Conservation (phyloP, 2,329 filamentous ascomycete species). For the Aurifilum marmelostoma region DNA sequence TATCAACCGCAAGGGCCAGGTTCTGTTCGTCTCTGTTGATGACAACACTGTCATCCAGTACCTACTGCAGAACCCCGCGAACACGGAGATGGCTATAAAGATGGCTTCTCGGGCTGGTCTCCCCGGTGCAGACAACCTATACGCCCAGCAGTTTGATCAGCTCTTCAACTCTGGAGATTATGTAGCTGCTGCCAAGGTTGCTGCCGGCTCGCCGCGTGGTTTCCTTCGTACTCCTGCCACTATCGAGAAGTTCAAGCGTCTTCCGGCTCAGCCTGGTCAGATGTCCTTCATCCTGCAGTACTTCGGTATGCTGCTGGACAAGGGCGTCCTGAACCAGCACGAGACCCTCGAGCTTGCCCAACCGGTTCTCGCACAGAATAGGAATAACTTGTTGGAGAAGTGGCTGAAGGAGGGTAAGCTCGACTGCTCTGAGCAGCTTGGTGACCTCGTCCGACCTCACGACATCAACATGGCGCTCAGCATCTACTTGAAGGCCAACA, state of each 20-base stretch:
- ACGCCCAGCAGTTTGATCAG: conserved; percentile 90
- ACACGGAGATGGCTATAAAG: conserved; percentile 91
- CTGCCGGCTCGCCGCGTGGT: conserved; percentile 92
- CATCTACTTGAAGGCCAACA: conserved; percentile 90
- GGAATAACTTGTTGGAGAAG: conserved; percentile 95
- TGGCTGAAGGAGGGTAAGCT: conserved; percentile 97
- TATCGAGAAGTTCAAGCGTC: conserved; percentile 91
- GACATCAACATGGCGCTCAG: conserved; percentile 85
- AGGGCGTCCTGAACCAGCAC: conserved; percentile 88
- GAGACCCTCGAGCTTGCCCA: conserved; percentile 93
- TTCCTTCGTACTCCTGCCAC: conserved; percentile 94
- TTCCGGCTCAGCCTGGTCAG: conserved; percentile 79
- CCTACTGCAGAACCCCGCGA: conserved; percentile 93
- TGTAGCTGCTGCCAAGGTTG: conserved; percentile 89
- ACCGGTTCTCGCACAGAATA: conserved; percentile 88
- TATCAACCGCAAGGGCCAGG: conserved; percentile 97
- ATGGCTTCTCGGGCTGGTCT: conserved; percentile 92
- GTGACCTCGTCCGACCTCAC: conserved; percentile 88
- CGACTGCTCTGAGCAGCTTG: conserved; percentile 92
- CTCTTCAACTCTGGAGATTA: conserved; percentile 81
- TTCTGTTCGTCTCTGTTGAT: conserved; percentile 90
- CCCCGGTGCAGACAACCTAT: conserved; percentile 91
- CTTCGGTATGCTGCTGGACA: conserved; percentile 95
- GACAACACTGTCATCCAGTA: conserved; percentile 92
- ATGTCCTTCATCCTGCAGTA: conserved; percentile 96